Evolutionary conservation across 345 rosid species (phyloP).

Genomic region (Eucalyptus dawsonii): DNA sequence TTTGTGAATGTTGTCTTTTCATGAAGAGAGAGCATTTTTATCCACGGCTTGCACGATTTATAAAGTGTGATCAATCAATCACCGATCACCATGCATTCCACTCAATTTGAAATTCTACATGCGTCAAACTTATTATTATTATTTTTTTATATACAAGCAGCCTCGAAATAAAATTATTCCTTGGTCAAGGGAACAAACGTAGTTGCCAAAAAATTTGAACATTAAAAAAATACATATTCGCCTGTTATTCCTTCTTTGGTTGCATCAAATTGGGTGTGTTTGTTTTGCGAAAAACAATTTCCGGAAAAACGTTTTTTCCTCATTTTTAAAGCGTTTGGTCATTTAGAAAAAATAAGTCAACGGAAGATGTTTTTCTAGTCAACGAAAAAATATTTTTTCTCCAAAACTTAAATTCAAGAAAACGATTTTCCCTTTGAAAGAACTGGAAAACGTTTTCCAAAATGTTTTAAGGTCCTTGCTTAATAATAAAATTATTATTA

Average conservation of each 20-base stretch:
- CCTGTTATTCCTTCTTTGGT: background rate
- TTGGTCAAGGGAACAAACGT: background rate
- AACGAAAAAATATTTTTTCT: accelerated
- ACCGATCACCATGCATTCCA: no score
- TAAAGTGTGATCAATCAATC: background rate
- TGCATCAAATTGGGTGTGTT: background rate
- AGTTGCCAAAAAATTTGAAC: background rate
- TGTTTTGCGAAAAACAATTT: no score
- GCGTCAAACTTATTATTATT: background rate
- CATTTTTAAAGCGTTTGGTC: accelerated
- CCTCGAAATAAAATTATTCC: background rate
- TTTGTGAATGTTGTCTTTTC: background rate
- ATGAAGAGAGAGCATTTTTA: background rate
- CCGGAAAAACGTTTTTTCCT: accelerated
- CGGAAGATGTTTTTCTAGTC: no score
- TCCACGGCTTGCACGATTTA: background rate
- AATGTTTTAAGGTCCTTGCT: no score
- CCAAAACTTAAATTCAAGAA: accelerated
- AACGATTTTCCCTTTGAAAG: accelerated
- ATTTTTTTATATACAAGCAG: background rate
- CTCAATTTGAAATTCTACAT: background rate
- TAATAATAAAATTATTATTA: no score
- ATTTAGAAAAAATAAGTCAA: no score
- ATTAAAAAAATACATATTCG: background rate
- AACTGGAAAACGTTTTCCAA: no score